A percentile compares a stretch with the other conserved stretches of the same genome.
Evolutionary conservation across 495 filamentous ascomycete genomes (phyloP).

Genomic region (Podospora anserina): DNA sequence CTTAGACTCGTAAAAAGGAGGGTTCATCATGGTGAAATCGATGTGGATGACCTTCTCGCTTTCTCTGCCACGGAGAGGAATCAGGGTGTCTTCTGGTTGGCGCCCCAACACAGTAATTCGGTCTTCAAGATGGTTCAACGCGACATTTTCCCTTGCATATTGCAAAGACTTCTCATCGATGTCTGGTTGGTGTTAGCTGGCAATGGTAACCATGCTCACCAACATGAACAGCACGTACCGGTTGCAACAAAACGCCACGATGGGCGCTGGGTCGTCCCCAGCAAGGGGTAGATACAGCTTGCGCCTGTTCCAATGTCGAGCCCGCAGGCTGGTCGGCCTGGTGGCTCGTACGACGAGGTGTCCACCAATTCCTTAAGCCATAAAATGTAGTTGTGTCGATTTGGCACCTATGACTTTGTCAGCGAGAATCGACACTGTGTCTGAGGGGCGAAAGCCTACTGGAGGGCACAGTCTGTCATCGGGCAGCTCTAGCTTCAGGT

Average conservation of each 20-base stretch:
- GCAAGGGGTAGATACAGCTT: conserved; percentile 84
- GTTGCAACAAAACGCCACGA: conserved; percentile 72
- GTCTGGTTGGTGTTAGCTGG: conserved; percentile 42
- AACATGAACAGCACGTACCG: neutral
- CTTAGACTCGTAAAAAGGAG: conserved; percentile 81
- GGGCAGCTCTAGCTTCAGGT: conserved; percentile 65
- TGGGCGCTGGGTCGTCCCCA: conserved; percentile 66
- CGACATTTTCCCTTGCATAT: conserved; percentile 63
- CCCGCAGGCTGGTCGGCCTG: conserved; percentile 57
- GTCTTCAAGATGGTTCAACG: conserved; percentile 57
- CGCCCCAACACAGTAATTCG: conserved; percentile 64
- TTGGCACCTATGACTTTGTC: conserved; percentile 56
- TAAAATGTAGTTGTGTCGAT: conserved; percentile 82
- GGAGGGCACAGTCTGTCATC: conserved; percentile 86
- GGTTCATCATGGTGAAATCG: conserved; percentile 93
- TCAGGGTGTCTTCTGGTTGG: conserved; percentile 48
- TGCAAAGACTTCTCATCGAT: conserved; percentile 69
- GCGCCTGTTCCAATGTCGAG: conserved; percentile 92
- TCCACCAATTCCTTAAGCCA: conserved; percentile 88
- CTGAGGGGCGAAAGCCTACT: conserved; percentile 42
- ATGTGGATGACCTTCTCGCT: conserved; percentile 55
- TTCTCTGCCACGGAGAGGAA: conserved; percentile 51
- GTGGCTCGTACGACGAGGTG: conserved; percentile 59
- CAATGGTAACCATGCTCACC: neutral
- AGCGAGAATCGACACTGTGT: neutral